phyloP scores from a whole-genome alignment of 106 monocot genomes.

The Dendrobium officinale region DNA sequence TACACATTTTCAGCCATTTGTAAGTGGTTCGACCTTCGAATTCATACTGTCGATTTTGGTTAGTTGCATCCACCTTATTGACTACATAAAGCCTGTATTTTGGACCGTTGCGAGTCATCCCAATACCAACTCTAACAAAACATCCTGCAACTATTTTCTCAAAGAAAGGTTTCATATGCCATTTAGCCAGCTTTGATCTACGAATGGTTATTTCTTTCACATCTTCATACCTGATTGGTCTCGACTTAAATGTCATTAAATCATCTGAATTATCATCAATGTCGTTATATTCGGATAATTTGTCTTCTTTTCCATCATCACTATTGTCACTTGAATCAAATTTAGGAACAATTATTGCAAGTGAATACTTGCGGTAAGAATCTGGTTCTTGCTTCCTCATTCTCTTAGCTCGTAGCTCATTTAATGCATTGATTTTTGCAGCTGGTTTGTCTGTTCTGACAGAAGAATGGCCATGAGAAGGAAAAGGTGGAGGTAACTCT shows the following conservation, averaged over 20 bases:
- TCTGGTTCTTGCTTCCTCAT: conserved; percentile 57
- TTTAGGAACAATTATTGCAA: conserved; percentile 2
- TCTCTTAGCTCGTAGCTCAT: conserved; percentile 40
- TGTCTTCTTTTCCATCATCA: conserved; percentile 18
- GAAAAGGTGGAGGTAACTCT: too few relatives aligned
- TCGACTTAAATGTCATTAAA: too few relatives aligned
- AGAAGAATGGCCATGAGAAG: too few relatives aligned
- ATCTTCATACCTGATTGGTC: too few relatives aligned
- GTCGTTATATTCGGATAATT: neutral
- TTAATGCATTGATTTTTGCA: neutral
- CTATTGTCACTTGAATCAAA: neutral
- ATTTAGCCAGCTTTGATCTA: too few relatives aligned
- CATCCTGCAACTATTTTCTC: too few relatives aligned
- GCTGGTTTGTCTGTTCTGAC: too few relatives aligned
- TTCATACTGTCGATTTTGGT: conserved; percentile 48
- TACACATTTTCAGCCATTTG: conserved; percentile 61
- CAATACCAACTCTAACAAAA: conserved; percentile 12
- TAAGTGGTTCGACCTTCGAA: conserved; percentile 44
- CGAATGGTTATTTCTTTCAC: too few relatives aligned
- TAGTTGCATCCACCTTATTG: conserved; percentile 55
- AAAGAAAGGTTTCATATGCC: too few relatives aligned
- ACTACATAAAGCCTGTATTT: conserved; percentile 60
- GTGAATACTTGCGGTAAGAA: conserved; percentile 23
- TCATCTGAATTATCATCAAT: too few relatives aligned
- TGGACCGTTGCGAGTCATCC: conserved; percentile 38